Evolutionary conservation across 805 yeast genomes (phyloP).

Genomic region (Barnettozyma sp.): DNA sequence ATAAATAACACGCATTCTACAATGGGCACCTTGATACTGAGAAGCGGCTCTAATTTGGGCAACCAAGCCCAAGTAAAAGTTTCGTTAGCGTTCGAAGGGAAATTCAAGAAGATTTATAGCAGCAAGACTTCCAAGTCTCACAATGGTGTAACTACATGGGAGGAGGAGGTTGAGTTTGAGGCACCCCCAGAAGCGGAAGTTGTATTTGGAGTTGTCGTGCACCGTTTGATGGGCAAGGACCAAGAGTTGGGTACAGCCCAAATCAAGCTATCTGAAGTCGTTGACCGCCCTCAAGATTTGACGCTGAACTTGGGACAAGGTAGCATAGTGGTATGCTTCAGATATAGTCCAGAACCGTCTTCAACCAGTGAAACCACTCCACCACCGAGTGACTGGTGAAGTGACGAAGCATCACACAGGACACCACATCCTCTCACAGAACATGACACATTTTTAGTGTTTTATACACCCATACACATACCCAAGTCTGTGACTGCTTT

Average conservation of each 20-base stretch:
- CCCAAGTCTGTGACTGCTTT: constrained; percentile 4
- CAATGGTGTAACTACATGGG: constrained; percentile 43
- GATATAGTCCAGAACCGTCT: constrained; percentile 26
- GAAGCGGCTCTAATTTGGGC: constrained; percentile 40
- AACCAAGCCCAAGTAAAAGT: constrained; percentile 46
- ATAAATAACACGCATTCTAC: constrained; percentile 18
- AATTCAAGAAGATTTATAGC: constrained; percentile 51
- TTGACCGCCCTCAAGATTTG: constrained; percentile 39
- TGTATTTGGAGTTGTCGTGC: constrained; percentile 53
- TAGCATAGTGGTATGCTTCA: constrained; percentile 36
- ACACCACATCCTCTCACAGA: neutral
- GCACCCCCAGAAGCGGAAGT: constrained; percentile 56
- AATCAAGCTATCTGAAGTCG: constrained; percentile 43
- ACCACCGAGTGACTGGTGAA: constrained; percentile 18
- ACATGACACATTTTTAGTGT: neutral
- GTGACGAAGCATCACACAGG: neutral
- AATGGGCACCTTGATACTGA: constrained; percentile 45
- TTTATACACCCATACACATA: too few species aligned
- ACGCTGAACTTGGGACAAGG: constrained; percentile 34
- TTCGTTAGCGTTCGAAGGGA: constrained; percentile 38
- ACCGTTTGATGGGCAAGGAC: constrained; percentile 69
- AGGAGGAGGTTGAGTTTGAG: constrained; percentile 61
- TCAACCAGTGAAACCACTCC: constrained; percentile 14
- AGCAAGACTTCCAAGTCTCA: constrained; percentile 52
- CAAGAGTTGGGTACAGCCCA: constrained; percentile 55